Conservation (phyloP, 306 rosid genomes). For the Arachis hypogaea region DNA sequence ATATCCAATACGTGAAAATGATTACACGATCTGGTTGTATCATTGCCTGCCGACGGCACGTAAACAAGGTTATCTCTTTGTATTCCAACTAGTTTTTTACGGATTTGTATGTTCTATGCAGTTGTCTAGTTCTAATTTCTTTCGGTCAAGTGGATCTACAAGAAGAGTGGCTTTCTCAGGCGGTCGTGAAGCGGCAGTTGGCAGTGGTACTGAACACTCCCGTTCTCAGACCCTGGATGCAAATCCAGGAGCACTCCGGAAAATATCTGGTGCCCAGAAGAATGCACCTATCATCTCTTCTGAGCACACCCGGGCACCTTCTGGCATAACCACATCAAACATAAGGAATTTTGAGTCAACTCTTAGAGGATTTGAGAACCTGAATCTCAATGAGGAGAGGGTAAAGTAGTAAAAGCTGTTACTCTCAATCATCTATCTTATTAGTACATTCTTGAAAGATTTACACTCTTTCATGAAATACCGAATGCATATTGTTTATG, state of each 20-base stretch:
- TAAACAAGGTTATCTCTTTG: not conserved
- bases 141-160: conserved; percentile 74
- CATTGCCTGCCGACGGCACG: not conserved
- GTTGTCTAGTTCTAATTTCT: conserved; percentile 63
- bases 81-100: conserved; percentile 28
- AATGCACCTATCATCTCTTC: conserved; percentile 62
- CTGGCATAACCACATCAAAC: conserved; percentile 63
- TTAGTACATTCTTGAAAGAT: conserved; percentile 46
- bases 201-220: conserved; percentile 65
- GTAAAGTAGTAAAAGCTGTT: conserved; percentile 68
- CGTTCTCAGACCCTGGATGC: conserved; percentile 54
- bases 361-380: conserved; percentile 80
- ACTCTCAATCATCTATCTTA: conserved; percentile 19
- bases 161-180: conserved; percentile 78
- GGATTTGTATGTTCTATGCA: conserved; percentile 44
- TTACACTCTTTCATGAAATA: conserved; percentile 41
- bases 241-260: conserved; percentile 58
- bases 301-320: conserved; percentile 64
- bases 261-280: conserved; percentile 63
- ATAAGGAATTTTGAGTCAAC: conserved; percentile 75
- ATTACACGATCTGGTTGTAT: conserved; percentile 5
- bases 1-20: not conserved
- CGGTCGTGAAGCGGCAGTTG: conserved; percentile 64
- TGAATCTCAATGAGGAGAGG: conserved; percentile 84
- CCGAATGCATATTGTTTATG: conserved; percentile 52